Evolutionary conservation across 768 basidiomycete genomes (phyloP), one percentile per base, ranked within the genome.

Genomic region (Tubosaeta sp.): DNA sequence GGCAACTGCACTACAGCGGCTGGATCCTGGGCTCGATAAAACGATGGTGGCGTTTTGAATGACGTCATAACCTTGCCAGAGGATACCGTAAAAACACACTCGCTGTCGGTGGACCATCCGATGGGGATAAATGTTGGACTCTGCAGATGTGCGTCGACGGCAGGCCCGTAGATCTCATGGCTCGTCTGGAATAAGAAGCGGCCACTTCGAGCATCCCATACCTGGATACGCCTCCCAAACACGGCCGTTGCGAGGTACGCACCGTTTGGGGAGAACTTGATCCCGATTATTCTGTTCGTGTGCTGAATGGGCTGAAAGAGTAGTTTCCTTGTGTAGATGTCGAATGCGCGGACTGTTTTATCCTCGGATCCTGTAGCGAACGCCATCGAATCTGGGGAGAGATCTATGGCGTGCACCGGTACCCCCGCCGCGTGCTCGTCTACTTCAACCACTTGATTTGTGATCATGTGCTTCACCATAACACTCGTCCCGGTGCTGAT

Each of bases 251-350:
- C 41, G 16, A 50, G 14, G 1, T 16, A 22, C 11, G 17, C 31
- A 11, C 41, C 41, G 17, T 34, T 13, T 10, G 48, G 48, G 16
- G 48, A 43, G 32, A 50, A 50, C 16, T 50, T 50, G 41, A 50
- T 41, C 9, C 41, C 31, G 5, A 34, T 6, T 1, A 50, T 32
- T 2, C 5, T 26, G 14, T 33, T 13, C 7, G 13, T 17, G 41
- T 50, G 48, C 17, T 43, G 19, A 1, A n/a, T 10, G 9, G 9
- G 6, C 19, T 17, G 12, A 4, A 33, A 1, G 16, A 34, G 41
- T n/a, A 14, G 8, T 2, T 33, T 17, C n/a, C 41, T 22, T n/a
- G 41, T n/a, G 14, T 22, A 10, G 41, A 26, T 25, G 14, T 22
- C 25, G 48, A 50, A 50, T 16, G 43, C 22, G 16, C 41, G 48